Evolutionary conservation across 352 stramenopile species (phyloP).

Genomic region (Pythium chondricola): DNA sequence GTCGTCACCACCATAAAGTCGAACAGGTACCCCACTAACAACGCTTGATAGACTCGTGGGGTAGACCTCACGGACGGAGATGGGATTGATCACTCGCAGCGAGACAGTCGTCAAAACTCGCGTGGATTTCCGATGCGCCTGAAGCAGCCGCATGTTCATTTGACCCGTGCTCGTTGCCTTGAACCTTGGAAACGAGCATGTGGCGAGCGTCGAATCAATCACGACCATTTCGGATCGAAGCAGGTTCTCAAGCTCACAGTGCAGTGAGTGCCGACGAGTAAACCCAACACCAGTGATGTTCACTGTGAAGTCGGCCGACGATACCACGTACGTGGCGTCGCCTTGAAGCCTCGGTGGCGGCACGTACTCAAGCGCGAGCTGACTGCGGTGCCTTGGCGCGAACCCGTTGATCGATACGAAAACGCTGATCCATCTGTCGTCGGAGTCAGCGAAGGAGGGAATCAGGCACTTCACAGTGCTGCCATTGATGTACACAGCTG

Average conservation of each 20-base stretch:
- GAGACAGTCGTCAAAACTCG: background rate
- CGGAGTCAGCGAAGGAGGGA: conserved; percentile 16
- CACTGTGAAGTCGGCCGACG: too few species aligned
- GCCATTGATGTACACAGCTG: conserved; percentile 23
- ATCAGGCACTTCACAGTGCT: conserved; percentile 23
- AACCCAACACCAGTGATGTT: background rate
- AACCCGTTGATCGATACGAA: conserved; percentile 13
- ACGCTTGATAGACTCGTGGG: too few species aligned
- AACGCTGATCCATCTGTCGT: conserved; percentile 9
- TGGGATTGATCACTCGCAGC: too few species aligned
- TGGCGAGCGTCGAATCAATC: background rate
- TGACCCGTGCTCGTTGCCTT: background rate
- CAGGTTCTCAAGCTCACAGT: background rate
- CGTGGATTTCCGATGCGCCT: background rate
- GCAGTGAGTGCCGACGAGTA: background rate
- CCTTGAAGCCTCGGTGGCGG: too few species aligned
- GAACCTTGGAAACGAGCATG: background rate
- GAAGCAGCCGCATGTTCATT: background rate
- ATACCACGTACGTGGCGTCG: too few species aligned
- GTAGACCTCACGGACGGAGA: too few species aligned
- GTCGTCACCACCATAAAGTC: too few species aligned
- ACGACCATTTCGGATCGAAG: background rate
- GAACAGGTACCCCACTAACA: too few species aligned
- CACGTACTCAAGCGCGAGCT: too few species aligned
- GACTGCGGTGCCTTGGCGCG: too few species aligned